phyloP scores from a whole-genome alignment of 176 grass and related monocot species.

The Bonia amplexicaulis region DNA sequence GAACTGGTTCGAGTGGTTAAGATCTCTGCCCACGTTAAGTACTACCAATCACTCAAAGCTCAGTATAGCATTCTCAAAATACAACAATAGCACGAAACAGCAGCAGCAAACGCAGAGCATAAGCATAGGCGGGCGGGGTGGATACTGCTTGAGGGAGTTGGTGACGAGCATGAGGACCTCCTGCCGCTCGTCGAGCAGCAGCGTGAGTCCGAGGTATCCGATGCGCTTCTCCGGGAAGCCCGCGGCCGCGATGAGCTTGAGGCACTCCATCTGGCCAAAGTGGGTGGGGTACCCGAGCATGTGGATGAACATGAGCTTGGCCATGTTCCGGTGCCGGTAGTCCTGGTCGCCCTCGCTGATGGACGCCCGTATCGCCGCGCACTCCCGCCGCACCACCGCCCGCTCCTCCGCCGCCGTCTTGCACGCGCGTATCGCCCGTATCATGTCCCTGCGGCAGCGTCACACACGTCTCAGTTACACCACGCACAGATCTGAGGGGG shows the following conservation, averaged over 20 bases:
- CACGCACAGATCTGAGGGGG: slow-evolving; percentile 18
- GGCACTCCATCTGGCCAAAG: slow-evolving; percentile 99
- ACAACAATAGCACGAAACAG: neutral
- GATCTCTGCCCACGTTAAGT: slow-evolving; percentile 83
- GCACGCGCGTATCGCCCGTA: slow-evolving; percentile 87
- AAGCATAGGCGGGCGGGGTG: slow-evolving; percentile 12
- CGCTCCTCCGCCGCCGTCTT: slow-evolving; percentile 99
- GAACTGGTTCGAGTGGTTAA: slow-evolving; percentile 98
- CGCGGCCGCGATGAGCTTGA: slow-evolving; percentile 95
- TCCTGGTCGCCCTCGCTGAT: slow-evolving; percentile 91
- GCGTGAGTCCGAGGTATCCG: slow-evolving; percentile 95
- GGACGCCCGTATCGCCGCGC: slow-evolving; percentile 92
- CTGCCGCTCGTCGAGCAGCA: slow-evolving; percentile 98
- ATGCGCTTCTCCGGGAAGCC: slow-evolving; percentile 97
- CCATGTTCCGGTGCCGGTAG: slow-evolving; percentile 93
- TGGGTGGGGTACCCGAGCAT: slow-evolving; percentile 99
- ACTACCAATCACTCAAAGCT: slow-evolving; percentile 23
- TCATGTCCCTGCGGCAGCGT: slow-evolving; percentile 74
- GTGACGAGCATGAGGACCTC: slow-evolving; percentile 99
- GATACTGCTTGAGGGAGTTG: slow-evolving; percentile 99
- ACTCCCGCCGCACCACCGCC: slow-evolving; percentile 95
- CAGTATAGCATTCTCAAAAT: neutral
- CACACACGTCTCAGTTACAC: neutral
- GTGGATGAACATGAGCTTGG: slow-evolving; percentile 99
- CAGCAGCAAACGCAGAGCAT: neutral